A percentile compares a stretch with the other conserved stretches of the same genome.
These are phyloP conservation scores for Clausena lansium DNA, from an alignment of 345 rosid genomes.

Conservation along the genomic window DNA sequence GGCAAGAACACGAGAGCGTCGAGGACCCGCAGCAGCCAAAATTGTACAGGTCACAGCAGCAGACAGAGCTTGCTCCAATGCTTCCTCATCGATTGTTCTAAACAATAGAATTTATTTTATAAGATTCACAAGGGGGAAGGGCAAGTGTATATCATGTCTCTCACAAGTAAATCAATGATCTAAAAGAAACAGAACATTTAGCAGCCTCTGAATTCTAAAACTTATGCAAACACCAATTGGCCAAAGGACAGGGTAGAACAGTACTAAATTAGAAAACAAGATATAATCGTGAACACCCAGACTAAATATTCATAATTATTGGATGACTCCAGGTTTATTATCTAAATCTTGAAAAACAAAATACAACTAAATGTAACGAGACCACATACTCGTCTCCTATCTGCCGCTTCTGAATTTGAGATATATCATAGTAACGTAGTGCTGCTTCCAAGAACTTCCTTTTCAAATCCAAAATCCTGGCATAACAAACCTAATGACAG, in stretches of 20 bases:
- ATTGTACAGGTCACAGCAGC: constrained; percentile 98
- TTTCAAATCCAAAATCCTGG: constrained; percentile 94
- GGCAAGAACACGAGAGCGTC: constrained; percentile 91
- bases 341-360: not conserved
- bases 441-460: constrained; percentile 98
- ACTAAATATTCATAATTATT: not conserved
- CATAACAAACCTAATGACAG: constrained; percentile 76
- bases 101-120: not conserved
- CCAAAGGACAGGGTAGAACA: not conserved
- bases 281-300: not conserved
- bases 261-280: not conserved
- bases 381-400: constrained; percentile 86
- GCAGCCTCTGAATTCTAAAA: not conserved
- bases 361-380: not conserved
- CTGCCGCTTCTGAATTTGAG: constrained; percentile 93
- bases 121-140: too few relatives aligned
- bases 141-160: not conserved
- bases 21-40: constrained; percentile 98
- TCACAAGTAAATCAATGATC: not conserved
- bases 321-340: not conserved
- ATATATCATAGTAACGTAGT: constrained; percentile 82
- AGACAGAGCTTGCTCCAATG: constrained; percentile 83
- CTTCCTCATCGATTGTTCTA: constrained; percentile 92
- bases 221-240: not conserved
- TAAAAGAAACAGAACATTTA: not conserved